Conservation (phyloP, 331 rosid species). For the Telfairia occidentalis region DNA sequence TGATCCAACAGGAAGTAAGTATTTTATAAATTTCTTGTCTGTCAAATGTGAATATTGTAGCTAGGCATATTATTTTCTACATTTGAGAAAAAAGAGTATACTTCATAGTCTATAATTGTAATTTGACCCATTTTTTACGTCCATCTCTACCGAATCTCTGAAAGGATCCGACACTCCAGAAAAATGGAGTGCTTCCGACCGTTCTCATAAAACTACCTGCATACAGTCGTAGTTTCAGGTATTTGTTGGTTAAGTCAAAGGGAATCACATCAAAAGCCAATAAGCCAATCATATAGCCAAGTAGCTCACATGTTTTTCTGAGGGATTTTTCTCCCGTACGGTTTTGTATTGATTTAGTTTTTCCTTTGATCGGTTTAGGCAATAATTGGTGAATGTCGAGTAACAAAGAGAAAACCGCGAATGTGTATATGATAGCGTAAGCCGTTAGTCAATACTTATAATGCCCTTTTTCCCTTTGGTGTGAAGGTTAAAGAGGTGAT, state of each 20-base stretch:
- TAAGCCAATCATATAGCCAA: neutral
- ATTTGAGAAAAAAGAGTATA: neutral
- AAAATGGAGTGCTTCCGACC: neutral
- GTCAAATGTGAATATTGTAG: slow-evolving; percentile 1
- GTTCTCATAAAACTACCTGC: neutral
- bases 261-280: neutral
- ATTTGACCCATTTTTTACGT: neutral
- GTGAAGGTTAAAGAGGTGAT: slow-evolving; percentile 86
- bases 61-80: neutral
- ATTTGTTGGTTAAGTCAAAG: neutral
- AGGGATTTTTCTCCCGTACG: neutral
- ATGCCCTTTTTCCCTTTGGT: slow-evolving; percentile 6
- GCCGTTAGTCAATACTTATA: neutral
- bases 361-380: neutral
- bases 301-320: neutral
- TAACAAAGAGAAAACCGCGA: neutral
- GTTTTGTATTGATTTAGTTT: neutral
- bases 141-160: neutral
- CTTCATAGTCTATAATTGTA: neutral
- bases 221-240: neutral
- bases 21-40: slow-evolving; percentile 14
- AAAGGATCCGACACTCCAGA: neutral
- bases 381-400: neutral
- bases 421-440: neutral
- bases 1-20: slow-evolving; percentile 96